A percentile compares a stretch with the other conserved stretches of the same genome.
Conservation (phyloP, 257 asterid genomes). For the Salvia rosmarinus region DNA sequence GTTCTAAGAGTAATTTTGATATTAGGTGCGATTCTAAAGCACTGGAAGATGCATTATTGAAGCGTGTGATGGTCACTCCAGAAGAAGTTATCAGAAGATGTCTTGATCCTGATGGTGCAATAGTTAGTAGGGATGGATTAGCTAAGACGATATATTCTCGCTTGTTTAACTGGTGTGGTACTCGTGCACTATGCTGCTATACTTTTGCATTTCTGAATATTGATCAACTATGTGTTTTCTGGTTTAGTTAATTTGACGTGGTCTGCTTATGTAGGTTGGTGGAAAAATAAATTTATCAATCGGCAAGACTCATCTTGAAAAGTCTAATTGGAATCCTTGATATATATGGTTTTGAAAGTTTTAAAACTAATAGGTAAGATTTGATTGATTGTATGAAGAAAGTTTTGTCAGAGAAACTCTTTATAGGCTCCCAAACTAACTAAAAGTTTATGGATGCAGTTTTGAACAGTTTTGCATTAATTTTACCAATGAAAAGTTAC, state of each 20-base stretch:
- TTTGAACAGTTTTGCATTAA: conserved; percentile 94
- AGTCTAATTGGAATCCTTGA: conserved; percentile 89
- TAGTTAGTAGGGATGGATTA: conserved; percentile 86
- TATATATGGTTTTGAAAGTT: conserved; percentile 95
- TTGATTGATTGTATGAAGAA: conserved; percentile 32
- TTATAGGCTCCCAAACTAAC: conserved; percentile 32
- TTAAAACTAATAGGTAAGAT: conserved; percentile 71
- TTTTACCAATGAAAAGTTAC: conserved; percentile 92
- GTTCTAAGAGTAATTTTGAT: conserved; percentile 26
- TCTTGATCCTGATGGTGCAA: conserved; percentile 86
- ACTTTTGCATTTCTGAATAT: conserved; percentile 22
- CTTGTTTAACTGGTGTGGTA: conserved; percentile 77
- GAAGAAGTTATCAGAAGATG: conserved; percentile 95
- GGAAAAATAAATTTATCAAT: conserved; percentile 75
- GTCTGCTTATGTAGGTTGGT: conserved; percentile 70
- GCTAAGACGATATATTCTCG: conserved; percentile 88
- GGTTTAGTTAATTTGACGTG: conserved; percentile 31
- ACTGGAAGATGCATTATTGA: conserved; percentile 82
- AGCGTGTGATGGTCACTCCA: conserved; percentile 93
- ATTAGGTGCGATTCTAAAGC: conserved; percentile 71
- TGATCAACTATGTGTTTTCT: neutral
- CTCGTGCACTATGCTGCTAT: conserved; percentile 19
- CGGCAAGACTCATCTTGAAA: conserved; percentile 76
- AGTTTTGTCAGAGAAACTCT: conserved; percentile 19
- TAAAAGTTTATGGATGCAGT: conserved; percentile 44